Conservation (phyloP, 768 basidiomycete genomes). For the Leccinum subtestaceum region DNA sequence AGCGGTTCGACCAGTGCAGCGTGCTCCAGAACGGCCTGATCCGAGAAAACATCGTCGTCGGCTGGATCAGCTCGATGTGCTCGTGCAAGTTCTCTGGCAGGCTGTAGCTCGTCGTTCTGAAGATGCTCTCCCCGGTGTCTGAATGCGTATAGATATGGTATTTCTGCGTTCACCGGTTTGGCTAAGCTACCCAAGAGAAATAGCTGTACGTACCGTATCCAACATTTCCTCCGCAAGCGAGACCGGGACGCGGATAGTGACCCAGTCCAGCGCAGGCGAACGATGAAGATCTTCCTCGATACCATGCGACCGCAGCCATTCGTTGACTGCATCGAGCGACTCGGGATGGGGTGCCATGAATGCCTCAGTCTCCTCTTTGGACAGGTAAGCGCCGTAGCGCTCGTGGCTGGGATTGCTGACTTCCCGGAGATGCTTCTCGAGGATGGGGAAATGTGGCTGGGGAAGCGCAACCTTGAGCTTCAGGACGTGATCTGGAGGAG, state of each 20-base stretch:
- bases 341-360: slow-evolving; percentile 57
- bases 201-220: slow-evolving; percentile 48
- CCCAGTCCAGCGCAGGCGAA: slow-evolving; percentile 70
- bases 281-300: slow-evolving; percentile 46
- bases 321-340: slow-evolving; percentile 51
- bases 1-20: slow-evolving; percentile 30
- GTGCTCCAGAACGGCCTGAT: slow-evolving; percentile 42
- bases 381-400: slow-evolving; percentile 55
- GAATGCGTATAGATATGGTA: slow-evolving; percentile 62
- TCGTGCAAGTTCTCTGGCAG: slow-evolving; percentile 56
- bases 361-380: slow-evolving; percentile 63
- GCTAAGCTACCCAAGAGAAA: not conserved
- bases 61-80: slow-evolving; percentile 68
- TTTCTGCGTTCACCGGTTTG: slow-evolving; percentile 37
- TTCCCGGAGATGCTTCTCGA: slow-evolving; percentile 54
- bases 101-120: slow-evolving; percentile 67
- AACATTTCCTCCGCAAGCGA: slow-evolving; percentile 65
- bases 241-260: slow-evolving; percentile 57
- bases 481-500: slow-evolving; percentile 47
- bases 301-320: slow-evolving; percentile 61
- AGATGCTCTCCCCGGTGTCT: slow-evolving; percentile 48
- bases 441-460: slow-evolving; percentile 46
- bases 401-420: slow-evolving; percentile 54
- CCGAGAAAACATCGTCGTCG: slow-evolving; percentile 65
- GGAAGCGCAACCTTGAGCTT: slow-evolving; percentile 57